Evolutionary conservation across 305 asterid species (phyloP).

Genomic region (Plantago coronopus): DNA sequence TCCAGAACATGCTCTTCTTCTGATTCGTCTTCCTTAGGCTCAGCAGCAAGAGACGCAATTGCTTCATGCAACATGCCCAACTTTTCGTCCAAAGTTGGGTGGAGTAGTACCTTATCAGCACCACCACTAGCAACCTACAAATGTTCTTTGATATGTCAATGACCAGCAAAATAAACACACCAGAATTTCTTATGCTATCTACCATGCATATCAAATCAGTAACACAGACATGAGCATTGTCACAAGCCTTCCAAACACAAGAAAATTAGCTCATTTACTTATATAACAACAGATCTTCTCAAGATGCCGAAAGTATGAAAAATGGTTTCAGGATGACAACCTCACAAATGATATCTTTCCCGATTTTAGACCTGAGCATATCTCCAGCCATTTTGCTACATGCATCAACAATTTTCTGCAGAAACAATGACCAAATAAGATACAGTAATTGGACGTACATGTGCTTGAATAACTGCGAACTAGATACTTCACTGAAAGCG

Average conservation of each 20-base stretch:
- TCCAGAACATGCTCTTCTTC: slow-evolving; percentile 68
- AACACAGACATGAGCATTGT: no score
- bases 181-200: no score
- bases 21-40: slow-evolving; percentile 53
- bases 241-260: no score
- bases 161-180: slow-evolving; percentile 8
- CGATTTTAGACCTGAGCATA: slow-evolving; percentile 61
- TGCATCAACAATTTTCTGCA: slow-evolving; percentile 76
- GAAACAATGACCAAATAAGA: slow-evolving; percentile 19
- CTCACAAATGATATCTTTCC: slow-evolving; percentile 86
- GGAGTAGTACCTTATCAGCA: slow-evolving; percentile 69
- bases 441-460: background rate
- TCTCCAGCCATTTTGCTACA: slow-evolving; percentile 61
- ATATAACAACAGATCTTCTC: no score
- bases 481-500: background rate
- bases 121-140: slow-evolving; percentile 71
- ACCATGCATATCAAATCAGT: no score
- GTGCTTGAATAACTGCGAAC: background rate
- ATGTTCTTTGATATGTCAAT: slow-evolving; percentile 14
- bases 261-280: no score
- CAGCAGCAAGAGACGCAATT: slow-evolving; percentile 60
- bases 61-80: slow-evolving; percentile 48
- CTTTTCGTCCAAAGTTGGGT: slow-evolving; percentile 55
- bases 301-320: background rate
- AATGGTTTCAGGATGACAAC: slow-evolving; percentile 14